Evolutionary conservation across 371 early-diverging fungal species (phyloP).

Genomic region (Lichtheimia hyalospora): DNA sequence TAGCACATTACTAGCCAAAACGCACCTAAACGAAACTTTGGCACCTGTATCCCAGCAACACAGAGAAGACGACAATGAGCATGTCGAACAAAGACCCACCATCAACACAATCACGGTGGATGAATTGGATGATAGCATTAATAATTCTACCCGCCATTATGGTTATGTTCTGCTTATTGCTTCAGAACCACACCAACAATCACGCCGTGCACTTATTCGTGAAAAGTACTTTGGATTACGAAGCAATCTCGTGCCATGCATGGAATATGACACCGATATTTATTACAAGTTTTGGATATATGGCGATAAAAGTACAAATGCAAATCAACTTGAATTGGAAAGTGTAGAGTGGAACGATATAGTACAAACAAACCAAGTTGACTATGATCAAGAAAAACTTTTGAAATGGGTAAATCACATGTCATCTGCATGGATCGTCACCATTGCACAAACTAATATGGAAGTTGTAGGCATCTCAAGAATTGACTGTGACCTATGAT

Average conservation of each 20-base stretch:
- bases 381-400: slow-evolving; percentile 32
- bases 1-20: too few species aligned
- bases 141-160: slow-evolving; percentile 35
- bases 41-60: too few species aligned
- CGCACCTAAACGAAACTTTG: too few species aligned
- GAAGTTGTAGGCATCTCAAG: not conserved
- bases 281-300: slow-evolving; percentile 53
- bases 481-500: slow-evolving; percentile 27
- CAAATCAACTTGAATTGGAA: slow-evolving; percentile 44
- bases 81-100: too few species aligned
- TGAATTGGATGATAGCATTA: too few species aligned
- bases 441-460: not conserved
- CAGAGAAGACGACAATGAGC: too few species aligned
- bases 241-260: slow-evolving; percentile 50
- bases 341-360: slow-evolving; percentile 57
- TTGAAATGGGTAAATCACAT: slow-evolving; percentile 29
- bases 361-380: slow-evolving; percentile 17
- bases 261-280: slow-evolving; percentile 35
- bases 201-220: slow-evolving; percentile 46
- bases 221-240: slow-evolving; percentile 49
- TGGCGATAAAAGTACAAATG: slow-evolving; percentile 38
- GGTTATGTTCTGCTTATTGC: slow-evolving; percentile 50
- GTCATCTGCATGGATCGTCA: not conserved
- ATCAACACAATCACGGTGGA: too few species aligned
- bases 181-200: slow-evolving; percentile 34